Conservation (phyloP, 192 early-diverging fungal species). For the Podila clonocystis region DNA sequence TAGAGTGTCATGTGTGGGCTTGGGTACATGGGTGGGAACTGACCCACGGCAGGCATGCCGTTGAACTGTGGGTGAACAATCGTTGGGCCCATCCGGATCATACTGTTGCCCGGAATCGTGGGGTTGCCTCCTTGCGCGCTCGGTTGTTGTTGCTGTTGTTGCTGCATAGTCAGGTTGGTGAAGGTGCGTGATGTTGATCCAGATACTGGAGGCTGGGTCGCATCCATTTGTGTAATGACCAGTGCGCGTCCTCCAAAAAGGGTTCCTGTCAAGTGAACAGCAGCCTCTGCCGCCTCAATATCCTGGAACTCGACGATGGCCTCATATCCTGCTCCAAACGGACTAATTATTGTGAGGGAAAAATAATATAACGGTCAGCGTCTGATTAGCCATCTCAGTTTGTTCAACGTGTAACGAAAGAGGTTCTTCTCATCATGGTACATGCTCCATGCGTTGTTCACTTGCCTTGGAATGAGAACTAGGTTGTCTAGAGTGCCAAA, state of each 20-base stretch:
- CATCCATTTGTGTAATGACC: slow-evolving; percentile 40
- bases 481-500: slow-evolving; percentile 42
- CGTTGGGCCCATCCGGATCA: slow-evolving; percentile 48
- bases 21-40: slow-evolving; percentile 42
- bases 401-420: no score
- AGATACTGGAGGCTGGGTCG: slow-evolving; percentile 10
- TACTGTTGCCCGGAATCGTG: slow-evolving; percentile 7
- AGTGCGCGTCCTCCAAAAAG: slow-evolving; percentile 41
- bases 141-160: slow-evolving; percentile 22
- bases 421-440: no score
- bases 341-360: slow-evolving; percentile 11
- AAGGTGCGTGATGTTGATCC: slow-evolving; percentile 21
- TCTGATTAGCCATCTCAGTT: no score
- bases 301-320: slow-evolving; percentile 44
- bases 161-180: slow-evolving; percentile 31
- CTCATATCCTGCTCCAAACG: slow-evolving; percentile 47
- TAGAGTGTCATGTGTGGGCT: slow-evolving; percentile 48
- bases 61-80: slow-evolving; percentile 46
- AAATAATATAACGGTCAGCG: no score
- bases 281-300: slow-evolving; percentile 27
- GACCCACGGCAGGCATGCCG: slow-evolving; percentile 30
- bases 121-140: neutral
- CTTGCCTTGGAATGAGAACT: slow-evolving; percentile 49
- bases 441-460: neutral
- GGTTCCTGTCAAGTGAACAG: slow-evolving; percentile 45